A percentile compares a stretch with the other conserved stretches of the same genome.
These are phyloP conservation scores for Gloeopeniophorella convolvens DNA, from an alignment of 768 basidiomycete genomes.

Conservation along the genomic window DNA sequence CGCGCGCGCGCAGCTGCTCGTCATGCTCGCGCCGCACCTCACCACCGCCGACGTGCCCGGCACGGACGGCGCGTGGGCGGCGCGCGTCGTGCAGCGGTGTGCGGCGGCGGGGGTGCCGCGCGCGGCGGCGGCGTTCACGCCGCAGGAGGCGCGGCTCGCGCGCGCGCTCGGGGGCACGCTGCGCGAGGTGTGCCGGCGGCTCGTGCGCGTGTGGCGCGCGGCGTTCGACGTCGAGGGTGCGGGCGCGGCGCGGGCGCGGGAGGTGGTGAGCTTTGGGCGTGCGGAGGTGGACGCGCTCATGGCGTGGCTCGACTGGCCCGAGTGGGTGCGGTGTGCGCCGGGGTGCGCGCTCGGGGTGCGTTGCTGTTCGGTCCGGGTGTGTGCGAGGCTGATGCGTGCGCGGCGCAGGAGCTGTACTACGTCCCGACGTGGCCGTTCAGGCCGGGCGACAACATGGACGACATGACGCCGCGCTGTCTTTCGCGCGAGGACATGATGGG, in stretches of 20 bases:
- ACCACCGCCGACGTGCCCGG: slow-evolving; percentile 15
- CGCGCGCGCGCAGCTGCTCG: slow-evolving; percentile 9
- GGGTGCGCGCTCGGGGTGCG: slow-evolving; percentile 17
- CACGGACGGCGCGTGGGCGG: slow-evolving; percentile 12
- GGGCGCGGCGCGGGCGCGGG: neutral
- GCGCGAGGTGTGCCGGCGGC: slow-evolving; percentile 20
- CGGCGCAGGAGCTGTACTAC: slow-evolving; percentile 14
- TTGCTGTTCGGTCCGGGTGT: too few species aligned
- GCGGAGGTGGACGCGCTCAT: slow-evolving; percentile 14
- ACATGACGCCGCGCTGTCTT: slow-evolving; percentile 6
- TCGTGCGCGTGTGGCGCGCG: slow-evolving; percentile 14
- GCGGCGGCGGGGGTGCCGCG: slow-evolving; percentile 13
- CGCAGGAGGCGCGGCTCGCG: slow-evolving; percentile 14
- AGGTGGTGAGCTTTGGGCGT: neutral
- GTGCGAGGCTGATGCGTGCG: neutral
- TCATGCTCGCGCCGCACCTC: slow-evolving; percentile 28
- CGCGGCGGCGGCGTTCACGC: slow-evolving; percentile 13
- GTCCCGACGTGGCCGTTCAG: slow-evolving; percentile 21
- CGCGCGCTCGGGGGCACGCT: slow-evolving; percentile 15
- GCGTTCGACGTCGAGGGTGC: slow-evolving; percentile 20
- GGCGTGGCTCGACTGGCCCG: slow-evolving; percentile 23
- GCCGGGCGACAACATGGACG: neutral
- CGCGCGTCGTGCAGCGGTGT: slow-evolving; percentile 14
- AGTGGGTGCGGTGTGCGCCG: slow-evolving; percentile 19
- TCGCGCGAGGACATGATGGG: too few species aligned